Conservation (phyloP, 2,329 filamentous ascomycete species). For the Colletotrichum sp. region DNA sequence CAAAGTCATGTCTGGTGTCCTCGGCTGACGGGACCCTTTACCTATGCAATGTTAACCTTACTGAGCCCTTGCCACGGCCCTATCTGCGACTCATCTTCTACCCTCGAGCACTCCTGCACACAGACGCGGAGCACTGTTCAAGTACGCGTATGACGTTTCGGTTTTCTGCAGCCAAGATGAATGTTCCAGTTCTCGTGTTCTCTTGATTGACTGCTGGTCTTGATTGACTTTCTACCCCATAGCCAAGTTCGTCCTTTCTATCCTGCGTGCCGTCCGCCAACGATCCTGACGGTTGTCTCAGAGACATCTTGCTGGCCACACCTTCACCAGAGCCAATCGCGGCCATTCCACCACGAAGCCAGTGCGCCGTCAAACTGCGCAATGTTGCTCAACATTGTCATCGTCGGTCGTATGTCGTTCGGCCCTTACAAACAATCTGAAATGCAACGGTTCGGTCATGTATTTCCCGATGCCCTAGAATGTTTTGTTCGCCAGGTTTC, state of each 20-base stretch:
- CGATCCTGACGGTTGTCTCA: not conserved
- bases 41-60: not conserved
- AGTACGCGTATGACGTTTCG: conserved; percentile 14
- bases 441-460: not conserved
- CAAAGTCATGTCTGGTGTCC: not conserved
- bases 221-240: not conserved
- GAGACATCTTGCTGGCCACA: conserved; percentile 1
- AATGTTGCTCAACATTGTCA: not conserved
- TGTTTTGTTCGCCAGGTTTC: conserved; percentile 10
- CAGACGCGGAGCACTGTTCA: not conserved
- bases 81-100: not conserved
- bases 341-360: not conserved
- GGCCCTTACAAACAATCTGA: not conserved
- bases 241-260: conserved; percentile 9
- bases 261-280: not conserved
- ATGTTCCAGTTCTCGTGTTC: not conserved
- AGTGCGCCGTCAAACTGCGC: not conserved
- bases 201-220: not conserved
- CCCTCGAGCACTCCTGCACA: not conserved
- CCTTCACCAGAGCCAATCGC: not conserved
- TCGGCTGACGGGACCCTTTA: not conserved
- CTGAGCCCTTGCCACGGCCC: not conserved
- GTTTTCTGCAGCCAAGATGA: not conserved
- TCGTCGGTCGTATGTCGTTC: not conserved
- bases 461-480: not conserved